Evolutionary conservation across 1,284 basidiomycete species (phyloP).

Genomic region (Cutaneotrichosporon cyanovorans): DNA sequence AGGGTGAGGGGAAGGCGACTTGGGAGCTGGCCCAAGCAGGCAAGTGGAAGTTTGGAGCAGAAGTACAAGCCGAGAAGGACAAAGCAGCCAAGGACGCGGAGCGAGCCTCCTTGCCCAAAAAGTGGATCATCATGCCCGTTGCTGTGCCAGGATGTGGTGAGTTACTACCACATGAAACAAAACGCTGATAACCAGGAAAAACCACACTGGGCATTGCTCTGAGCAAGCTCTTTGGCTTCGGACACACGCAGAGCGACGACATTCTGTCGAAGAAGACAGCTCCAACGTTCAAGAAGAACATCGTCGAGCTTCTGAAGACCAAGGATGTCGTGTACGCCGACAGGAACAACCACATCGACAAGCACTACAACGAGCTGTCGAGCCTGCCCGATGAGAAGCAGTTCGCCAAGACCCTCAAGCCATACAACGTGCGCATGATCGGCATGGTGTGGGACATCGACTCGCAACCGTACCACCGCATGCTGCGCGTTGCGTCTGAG

Average conservation of each 20-base stretch:
- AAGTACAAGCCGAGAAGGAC: constrained; percentile 13
- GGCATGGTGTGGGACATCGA: constrained; percentile 70
- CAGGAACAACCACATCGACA: constrained; percentile 81
- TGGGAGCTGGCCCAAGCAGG: constrained; percentile 48
- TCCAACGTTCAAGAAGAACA: constrained; percentile 68
- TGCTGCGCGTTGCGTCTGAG: constrained; percentile 68
- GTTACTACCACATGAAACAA: neutral
- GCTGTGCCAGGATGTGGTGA: constrained; percentile 86
- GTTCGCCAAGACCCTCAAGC: constrained; percentile 20
- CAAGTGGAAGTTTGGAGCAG: constrained; percentile 21
- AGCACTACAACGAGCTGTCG: constrained; percentile 66
- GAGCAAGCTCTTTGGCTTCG: constrained; percentile 67
- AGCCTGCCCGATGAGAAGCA: constrained; percentile 44
- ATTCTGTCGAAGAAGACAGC: constrained; percentile 64
- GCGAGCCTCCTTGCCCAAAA: constrained; percentile 49
- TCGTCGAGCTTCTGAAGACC: constrained; percentile 55
- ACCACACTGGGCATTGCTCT: constrained; percentile 78
- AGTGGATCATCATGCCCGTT: constrained; percentile 78
- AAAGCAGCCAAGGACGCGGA: constrained; percentile 16
- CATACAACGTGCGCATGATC: constrained; percentile 55
- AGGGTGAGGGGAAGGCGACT: constrained; percentile 50
- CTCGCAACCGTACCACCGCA: constrained; percentile 49
- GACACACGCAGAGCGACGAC: constrained; percentile 89
- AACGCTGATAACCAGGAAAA: constrained; percentile 58
- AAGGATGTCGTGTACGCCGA: constrained; percentile 81